Percentiles rank a stretch among this genome's conserved stretches.
These are phyloP conservation scores for Backusella morwellensis DNA, from an alignment of 192 early-diverging fungal species.

Conservation along the genomic window DNA sequence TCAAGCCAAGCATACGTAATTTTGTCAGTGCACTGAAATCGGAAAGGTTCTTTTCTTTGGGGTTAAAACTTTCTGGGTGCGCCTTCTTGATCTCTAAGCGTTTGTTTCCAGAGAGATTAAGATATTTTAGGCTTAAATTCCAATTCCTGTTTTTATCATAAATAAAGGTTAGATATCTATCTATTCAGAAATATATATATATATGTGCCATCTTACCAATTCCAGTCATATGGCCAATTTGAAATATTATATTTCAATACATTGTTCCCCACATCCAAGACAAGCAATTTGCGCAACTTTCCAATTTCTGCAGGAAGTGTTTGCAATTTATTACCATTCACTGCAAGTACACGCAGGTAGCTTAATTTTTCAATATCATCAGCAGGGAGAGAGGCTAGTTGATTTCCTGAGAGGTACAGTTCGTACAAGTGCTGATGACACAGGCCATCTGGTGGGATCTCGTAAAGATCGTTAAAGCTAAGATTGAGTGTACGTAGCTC, in stretches of 20 bases:
- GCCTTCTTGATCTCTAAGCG: slow-evolving; percentile 78
- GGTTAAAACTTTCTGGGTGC: slow-evolving; percentile 9
- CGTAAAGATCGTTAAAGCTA: slow-evolving; percentile 78
- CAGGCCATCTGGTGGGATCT: slow-evolving; percentile 75
- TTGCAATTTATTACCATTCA: slow-evolving; percentile 89
- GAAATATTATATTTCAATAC: slow-evolving; percentile 89
- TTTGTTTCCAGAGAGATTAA: slow-evolving; percentile 90
- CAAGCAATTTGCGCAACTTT: slow-evolving; percentile 74
- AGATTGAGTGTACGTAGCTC: slow-evolving; percentile 76
- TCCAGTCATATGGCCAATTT: slow-evolving; percentile 97
- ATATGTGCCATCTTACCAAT: slow-evolving; percentile 64
- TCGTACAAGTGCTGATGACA: slow-evolving; percentile 71
- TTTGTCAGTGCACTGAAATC: slow-evolving; percentile 79
- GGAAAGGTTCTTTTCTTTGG: slow-evolving; percentile 52
- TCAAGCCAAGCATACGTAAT: slow-evolving; percentile 77
- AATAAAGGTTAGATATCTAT: not conserved
- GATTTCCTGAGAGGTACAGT: slow-evolving; percentile 82
- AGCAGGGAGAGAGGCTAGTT: slow-evolving; percentile 79
- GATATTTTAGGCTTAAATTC: slow-evolving; percentile 85
- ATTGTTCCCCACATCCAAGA: slow-evolving; percentile 86
- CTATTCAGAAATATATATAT: not conserved
- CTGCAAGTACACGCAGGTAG: slow-evolving; percentile 66
- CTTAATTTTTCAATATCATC: slow-evolving; percentile 81
- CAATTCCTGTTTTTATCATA: slow-evolving; percentile 63
- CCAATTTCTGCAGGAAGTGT: slow-evolving; percentile 88